A percentile compares a stretch with the other conserved stretches of the same genome.
phyloP scores from a whole-genome alignment of 208 protist species.

The Trichomonas tenax region DNA sequence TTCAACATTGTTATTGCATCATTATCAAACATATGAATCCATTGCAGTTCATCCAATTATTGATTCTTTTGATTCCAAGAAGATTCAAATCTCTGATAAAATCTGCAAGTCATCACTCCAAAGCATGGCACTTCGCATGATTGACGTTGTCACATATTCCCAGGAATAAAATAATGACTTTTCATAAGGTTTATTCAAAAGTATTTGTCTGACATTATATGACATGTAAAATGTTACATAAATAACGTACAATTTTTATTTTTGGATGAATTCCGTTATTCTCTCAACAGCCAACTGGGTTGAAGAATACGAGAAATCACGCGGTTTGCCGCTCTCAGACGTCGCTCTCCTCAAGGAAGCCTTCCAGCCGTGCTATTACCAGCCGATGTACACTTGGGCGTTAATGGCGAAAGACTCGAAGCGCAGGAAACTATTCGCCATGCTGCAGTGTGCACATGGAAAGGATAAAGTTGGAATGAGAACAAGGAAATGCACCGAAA shows the following conservation, averaged over 20 bases:
- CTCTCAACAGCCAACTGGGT: neutral
- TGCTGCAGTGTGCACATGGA: neutral
- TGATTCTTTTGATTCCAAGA: no score
- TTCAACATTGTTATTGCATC: no score
- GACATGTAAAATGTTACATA: no score
- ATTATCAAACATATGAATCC: no score
- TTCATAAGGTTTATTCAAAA: no score
- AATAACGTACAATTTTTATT: neutral
- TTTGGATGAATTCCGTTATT: neutral
- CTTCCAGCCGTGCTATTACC: neutral
- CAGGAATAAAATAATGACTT: no score
- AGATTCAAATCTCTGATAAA: no score
- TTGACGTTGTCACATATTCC: no score
- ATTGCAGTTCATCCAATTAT: no score
- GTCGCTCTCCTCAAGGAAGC: neutral
- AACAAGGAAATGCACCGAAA: neutral
- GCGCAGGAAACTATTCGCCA: neutral
- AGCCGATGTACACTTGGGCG: neutral
- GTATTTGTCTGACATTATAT: no score
- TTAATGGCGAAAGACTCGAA: neutral
- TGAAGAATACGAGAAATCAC: neutral
- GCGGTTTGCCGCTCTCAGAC: neutral
- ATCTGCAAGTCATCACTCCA: no score
- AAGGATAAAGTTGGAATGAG: neutral
- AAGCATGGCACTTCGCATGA: no score